phyloP scores from a whole-genome alignment of 169 alveolate genomes.

The Eimeria falciformis region DNA sequence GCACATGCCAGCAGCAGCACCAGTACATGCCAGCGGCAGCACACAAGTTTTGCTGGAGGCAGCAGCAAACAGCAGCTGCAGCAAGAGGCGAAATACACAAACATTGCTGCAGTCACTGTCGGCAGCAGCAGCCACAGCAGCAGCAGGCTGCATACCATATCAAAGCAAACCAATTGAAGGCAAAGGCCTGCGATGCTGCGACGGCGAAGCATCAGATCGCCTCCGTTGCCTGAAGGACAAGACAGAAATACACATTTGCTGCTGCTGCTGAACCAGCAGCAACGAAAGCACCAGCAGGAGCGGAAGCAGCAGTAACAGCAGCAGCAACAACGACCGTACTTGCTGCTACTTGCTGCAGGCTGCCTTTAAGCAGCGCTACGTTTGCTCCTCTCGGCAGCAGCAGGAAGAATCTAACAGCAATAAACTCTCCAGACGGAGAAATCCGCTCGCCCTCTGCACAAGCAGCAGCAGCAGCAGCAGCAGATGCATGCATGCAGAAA shows the following conservation, averaged over 20 bases:
- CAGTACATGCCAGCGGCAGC: background rate
- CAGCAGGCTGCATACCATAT: constrained; percentile 25
- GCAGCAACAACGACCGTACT: background rate
- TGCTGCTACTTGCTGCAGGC: constrained; percentile 45
- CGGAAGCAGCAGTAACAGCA: background rate
- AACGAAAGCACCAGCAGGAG: background rate
- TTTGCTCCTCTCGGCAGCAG: constrained; percentile 8
- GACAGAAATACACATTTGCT: background rate
- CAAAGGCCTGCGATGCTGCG: constrained; percentile 1
- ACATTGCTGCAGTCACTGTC: background rate
- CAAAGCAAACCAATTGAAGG: constrained; percentile 42
- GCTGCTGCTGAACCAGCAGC: background rate
- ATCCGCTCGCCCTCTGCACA: constrained; percentile 15
- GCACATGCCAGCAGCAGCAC: constrained; percentile 16
- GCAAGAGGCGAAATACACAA: background rate
- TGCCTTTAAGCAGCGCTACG: background rate
- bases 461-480: constrained; percentile 48
- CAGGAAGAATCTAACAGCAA: background rate
- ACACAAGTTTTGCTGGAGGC: background rate
- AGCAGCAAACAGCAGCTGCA: constrained; percentile 10
- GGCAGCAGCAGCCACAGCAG: constrained; percentile 54
- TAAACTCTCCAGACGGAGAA: background rate
- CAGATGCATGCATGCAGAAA: background rate
- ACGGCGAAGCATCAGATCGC: constrained; percentile 21
- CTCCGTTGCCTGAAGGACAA: background rate